Conservation (phyloP, 108 stramenopile genomes). For the Nitzschia inconspicua region DNA sequence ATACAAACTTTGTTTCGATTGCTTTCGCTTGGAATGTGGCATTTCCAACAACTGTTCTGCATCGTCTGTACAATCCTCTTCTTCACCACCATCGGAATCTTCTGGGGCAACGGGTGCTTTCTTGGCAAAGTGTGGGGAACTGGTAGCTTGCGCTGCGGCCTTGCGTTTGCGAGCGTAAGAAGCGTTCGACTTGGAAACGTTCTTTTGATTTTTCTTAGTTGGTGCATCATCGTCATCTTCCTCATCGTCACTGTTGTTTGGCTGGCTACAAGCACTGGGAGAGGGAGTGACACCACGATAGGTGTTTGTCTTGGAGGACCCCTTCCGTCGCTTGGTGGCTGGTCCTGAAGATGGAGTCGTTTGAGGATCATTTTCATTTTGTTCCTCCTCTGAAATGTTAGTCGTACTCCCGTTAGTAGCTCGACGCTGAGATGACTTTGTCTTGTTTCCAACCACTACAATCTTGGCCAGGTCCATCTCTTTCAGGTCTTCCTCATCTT, state of each 20-base stretch:
- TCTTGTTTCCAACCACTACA: not conserved
- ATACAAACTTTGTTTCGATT: not conserved
- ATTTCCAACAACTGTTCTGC: not conserved
- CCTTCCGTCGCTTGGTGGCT: not conserved
- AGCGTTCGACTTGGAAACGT: no score
- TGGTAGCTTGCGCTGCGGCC: no score
- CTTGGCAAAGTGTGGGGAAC: no score
- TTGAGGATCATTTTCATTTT: not conserved
- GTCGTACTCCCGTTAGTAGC: not conserved
- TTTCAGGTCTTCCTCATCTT: constrained; percentile 1
- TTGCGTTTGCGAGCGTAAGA: no score
- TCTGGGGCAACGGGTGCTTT: not conserved
- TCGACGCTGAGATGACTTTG: not conserved
- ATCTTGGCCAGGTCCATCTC: constrained; percentile 1
- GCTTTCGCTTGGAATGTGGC: not conserved
- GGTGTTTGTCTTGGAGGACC: no score
- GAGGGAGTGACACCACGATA: no score
- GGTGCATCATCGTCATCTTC: not conserved
- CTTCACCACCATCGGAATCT: not conserved
- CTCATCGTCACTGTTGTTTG: not conserved
- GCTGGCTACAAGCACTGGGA: not conserved
- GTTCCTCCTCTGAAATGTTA: not conserved
- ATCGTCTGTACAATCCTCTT: not conserved
- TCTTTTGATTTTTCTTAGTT: no score
- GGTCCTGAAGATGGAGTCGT: not conserved